These are phyloP conservation scores for Poa pratensis DNA, from an alignment of 176 grass and related monocot genomes.

Conservation along the genomic window DNA sequence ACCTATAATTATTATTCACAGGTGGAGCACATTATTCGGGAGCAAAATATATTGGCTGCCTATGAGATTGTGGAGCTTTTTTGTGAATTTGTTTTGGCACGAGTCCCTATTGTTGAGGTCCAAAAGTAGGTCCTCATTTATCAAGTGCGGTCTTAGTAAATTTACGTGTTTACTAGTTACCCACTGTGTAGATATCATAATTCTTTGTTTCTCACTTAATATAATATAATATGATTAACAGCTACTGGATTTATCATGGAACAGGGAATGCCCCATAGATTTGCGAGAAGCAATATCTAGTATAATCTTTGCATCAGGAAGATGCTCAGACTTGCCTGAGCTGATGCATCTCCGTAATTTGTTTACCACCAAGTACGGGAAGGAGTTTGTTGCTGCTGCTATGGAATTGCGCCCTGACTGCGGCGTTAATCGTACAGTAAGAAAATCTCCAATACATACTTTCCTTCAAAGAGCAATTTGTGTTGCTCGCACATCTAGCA, in stretches of 20 bases:
- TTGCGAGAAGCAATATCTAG: conserved; percentile 83
- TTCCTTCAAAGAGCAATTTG: not conserved
- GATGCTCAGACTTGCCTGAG: conserved; percentile 99
- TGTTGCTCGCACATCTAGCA: conserved; percentile 15
- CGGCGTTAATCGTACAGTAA: conserved; percentile 91
- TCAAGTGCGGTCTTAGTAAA: conserved; percentile 21
- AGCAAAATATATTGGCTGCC: conserved; percentile 94
- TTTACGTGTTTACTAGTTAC: not conserved
- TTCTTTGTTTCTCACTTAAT: conserved; percentile 26
- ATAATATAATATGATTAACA: conserved; percentile 31
- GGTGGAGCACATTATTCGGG: conserved; percentile 94
- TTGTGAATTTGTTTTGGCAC: conserved; percentile 96
- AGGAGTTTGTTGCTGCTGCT: conserved; percentile 85
- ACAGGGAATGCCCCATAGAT: conserved; percentile 93
- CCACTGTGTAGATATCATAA: not conserved
- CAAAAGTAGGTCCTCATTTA: conserved; percentile 70
- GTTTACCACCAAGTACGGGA: conserved; percentile 91
- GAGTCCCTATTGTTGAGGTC: conserved; percentile 83
- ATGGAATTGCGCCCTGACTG: conserved; percentile 88
- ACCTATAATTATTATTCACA: conserved; percentile 46
- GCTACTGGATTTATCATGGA: conserved; percentile 40
- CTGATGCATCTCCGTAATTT: conserved; percentile 81
- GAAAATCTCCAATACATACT: conserved; percentile 37
- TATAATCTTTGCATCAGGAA: conserved; percentile 95
- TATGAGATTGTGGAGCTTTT: conserved; percentile 97